A percentile compares a stretch with the other conserved stretches of the same genome.
Evolutionary conservation across 371 early-diverging fungal species (phyloP).

Genomic region (Quaeritorhiza haematococci): DNA sequence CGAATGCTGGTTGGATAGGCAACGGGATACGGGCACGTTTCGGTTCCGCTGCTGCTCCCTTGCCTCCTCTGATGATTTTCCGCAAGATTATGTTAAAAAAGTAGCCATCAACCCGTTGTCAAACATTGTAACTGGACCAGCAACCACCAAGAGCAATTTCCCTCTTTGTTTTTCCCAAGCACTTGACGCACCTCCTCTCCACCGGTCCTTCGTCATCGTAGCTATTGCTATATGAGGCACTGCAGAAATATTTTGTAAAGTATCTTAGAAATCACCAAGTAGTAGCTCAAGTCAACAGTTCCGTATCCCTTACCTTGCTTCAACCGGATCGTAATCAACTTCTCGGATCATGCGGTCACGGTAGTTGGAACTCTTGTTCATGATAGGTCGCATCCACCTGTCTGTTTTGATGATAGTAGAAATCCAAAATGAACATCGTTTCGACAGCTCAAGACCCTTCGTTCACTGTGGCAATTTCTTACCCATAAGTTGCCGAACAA

Average conservation of each 20-base stretch:
- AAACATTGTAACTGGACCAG: no score
- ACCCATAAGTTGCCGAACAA: slow-evolving; percentile 76
- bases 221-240: neutral
- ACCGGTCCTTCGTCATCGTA: neutral
- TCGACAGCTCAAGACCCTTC: neutral
- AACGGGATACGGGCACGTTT: slow-evolving; percentile 9
- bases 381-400: slow-evolving; percentile 84
- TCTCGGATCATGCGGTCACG: slow-evolving; percentile 53
- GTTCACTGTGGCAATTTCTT: slow-evolving; percentile 21
- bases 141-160: no score
- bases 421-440: neutral
- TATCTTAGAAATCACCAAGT: no score
- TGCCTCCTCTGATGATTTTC: neutral
- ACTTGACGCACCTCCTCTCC: no score
- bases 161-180: no score
- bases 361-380: slow-evolving; percentile 74
- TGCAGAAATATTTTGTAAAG: slow-evolving; percentile 12
- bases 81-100: slow-evolving; percentile 1
- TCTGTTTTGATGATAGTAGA: slow-evolving; percentile 21
- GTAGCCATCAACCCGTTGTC: neutral
- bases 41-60: neutral
- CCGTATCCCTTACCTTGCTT: neutral
- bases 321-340: slow-evolving; percentile 24
- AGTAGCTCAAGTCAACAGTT: slow-evolving; percentile 17
- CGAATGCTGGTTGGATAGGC: slow-evolving; percentile 2